These are phyloP conservation scores for Pseudogymnoascus sp. DNA, from an alignment of 2,329 filamentous ascomycete species.

Conservation along the genomic window DNA sequence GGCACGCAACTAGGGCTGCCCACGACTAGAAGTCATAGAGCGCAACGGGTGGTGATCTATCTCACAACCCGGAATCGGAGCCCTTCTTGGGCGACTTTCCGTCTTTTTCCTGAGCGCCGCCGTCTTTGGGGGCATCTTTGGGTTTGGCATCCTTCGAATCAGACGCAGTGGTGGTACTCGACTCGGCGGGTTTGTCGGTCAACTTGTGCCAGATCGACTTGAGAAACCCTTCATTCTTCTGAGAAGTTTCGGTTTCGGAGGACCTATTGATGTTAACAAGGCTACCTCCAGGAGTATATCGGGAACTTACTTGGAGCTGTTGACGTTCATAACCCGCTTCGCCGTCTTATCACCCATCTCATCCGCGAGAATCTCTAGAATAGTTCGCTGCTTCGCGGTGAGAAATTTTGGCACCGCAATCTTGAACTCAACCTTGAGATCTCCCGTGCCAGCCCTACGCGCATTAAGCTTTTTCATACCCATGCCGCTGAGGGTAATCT, in stretches of 20 bases:
- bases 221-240: constrained; percentile 82
- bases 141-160: constrained; percentile 12
- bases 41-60: neutral
- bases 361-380: constrained; percentile 92
- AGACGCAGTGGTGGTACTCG: neutral
- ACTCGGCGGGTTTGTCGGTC: constrained; percentile 55
- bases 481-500: constrained; percentile 80
- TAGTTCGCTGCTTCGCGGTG: constrained; percentile 81
- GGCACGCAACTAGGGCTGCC: neutral
- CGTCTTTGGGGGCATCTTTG: neutral
- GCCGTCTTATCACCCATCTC: constrained; percentile 92
- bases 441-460: constrained; percentile 63
- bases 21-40: neutral
- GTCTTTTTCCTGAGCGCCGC: constrained; percentile 7
- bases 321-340: constrained; percentile 84
- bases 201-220: constrained; percentile 91
- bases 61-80: constrained; percentile 9
- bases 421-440: constrained; percentile 90
- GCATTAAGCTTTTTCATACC: constrained; percentile 83
- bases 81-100: constrained; percentile 21
- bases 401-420: constrained; percentile 94
- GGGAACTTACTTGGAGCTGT: constrained; percentile 43
- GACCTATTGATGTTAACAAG: neutral
- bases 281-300: neutral
- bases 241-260: constrained; percentile 31